Conservation (phyloP, 306 rosid genomes). For the Datisca glomerata region DNA sequence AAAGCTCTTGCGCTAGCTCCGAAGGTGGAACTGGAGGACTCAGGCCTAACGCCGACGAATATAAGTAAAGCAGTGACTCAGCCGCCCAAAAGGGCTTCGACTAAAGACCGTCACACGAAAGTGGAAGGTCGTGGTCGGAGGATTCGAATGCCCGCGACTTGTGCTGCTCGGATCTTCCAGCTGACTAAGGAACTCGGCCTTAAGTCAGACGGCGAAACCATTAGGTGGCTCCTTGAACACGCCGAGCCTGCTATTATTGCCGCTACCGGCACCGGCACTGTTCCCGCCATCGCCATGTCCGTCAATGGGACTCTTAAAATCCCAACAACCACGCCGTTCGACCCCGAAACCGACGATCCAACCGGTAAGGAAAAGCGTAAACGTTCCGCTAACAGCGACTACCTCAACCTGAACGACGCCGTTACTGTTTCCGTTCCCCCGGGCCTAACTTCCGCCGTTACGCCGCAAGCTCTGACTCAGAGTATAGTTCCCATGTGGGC, state of each 20-base stretch:
- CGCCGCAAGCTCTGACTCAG: slow-evolving; percentile 27
- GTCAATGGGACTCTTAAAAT: slow-evolving; percentile 66
- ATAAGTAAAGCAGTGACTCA: slow-evolving; percentile 6
- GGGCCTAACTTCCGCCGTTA: slow-evolving; percentile 11
- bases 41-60: neutral
- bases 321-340: slow-evolving; percentile 39
- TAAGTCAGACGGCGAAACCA: slow-evolving; percentile 86
- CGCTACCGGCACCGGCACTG: slow-evolving; percentile 71
- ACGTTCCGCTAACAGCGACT: slow-evolving; percentile 30
- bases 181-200: slow-evolving; percentile 74
- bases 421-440: neutral
- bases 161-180: slow-evolving; percentile 78
- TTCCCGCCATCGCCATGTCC: slow-evolving; percentile 75
- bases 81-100: slow-evolving; percentile 35
- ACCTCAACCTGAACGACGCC: slow-evolving; percentile 34
- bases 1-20: slow-evolving; percentile 14
- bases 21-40: slow-evolving; percentile 36
- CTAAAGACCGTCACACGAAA: slow-evolving; percentile 76
- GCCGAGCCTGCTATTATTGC: slow-evolving; percentile 76
- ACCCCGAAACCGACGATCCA: slow-evolving; percentile 31
- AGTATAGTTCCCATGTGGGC: slow-evolving; percentile 69
- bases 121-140: slow-evolving; percentile 83
- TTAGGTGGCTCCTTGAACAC: slow-evolving; percentile 68
- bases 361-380: slow-evolving; percentile 38
- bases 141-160: slow-evolving; percentile 84